These are phyloP conservation scores for Babjeviella inositovora DNA, from an alignment of 805 yeast genomes.

Conservation along the genomic window DNA sequence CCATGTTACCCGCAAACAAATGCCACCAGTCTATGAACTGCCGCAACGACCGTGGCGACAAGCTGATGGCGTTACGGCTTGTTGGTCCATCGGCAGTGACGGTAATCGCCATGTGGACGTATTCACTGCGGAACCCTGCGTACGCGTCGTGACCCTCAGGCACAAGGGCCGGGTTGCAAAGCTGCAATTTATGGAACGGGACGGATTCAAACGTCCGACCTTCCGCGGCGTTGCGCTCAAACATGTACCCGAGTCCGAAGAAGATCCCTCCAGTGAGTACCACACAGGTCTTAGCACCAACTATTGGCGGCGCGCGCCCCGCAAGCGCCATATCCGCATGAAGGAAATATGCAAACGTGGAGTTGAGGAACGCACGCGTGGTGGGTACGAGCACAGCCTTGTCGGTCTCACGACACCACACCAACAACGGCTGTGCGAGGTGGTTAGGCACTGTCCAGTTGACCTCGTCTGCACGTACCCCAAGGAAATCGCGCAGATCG, in stretches of 20 bases:
- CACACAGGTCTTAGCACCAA: no score
- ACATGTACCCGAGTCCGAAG: slow-evolving; percentile 39
- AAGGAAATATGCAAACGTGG: slow-evolving; percentile 9
- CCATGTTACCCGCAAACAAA: slow-evolving; percentile 62
- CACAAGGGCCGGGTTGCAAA: slow-evolving; percentile 33
- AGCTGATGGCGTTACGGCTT: slow-evolving; percentile 56
- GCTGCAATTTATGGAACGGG: slow-evolving; percentile 45
- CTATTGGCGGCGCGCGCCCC: no score
- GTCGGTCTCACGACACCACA: slow-evolving; percentile 1
- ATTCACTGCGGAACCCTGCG: slow-evolving; percentile 19
- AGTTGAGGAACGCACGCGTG: slow-evolving; percentile 3
- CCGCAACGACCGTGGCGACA: slow-evolving; percentile 51
- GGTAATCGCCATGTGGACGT: slow-evolving; percentile 22
- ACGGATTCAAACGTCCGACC: slow-evolving; percentile 24
- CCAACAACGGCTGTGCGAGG: slow-evolving; percentile 21
- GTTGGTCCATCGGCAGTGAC: slow-evolving; percentile 15
- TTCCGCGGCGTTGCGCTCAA: slow-evolving; percentile 26
- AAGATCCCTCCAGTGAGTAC: slow-evolving; percentile 47
- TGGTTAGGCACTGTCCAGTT: slow-evolving; percentile 68
- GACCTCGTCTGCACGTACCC: slow-evolving; percentile 44
- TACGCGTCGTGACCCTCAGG: slow-evolving; percentile 19
- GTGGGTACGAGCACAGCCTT: slow-evolving; percentile 3
- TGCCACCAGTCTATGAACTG: slow-evolving; percentile 81
- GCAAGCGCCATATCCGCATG: no score
- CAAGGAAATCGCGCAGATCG: slow-evolving; percentile 52